Evolutionary conservation across 163 green algal genomes (phyloP).

Genomic region (Chlorella variabilis): DNA sequence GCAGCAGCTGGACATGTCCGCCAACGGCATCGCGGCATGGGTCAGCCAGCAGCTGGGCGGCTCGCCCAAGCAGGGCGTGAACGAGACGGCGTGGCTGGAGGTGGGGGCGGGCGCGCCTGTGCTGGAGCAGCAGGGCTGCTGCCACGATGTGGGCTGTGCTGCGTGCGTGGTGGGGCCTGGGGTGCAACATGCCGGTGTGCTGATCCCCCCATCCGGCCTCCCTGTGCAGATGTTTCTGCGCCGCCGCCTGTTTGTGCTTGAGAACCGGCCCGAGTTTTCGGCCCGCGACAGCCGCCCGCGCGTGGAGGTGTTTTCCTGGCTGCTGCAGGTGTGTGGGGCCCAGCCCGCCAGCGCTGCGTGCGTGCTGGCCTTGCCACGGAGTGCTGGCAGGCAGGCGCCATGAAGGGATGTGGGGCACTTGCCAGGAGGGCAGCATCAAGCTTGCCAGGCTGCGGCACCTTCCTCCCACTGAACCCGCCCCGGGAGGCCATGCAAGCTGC

Average conservation of each 20-base stretch:
- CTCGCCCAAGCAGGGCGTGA: background rate
- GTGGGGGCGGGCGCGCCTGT: background rate
- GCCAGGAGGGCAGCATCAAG: no score
- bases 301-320: background rate
- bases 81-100: conserved; percentile 16
- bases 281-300: background rate
- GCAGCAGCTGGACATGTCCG: background rate
- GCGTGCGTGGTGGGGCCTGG: background rate
- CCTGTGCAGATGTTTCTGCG: conserved; percentile 6
- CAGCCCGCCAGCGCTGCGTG: no score
- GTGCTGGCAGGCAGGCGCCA: no score
- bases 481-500: no score
- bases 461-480: no score
- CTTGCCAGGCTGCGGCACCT: no score
- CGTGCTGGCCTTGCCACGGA: no score
- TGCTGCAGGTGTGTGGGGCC: background rate
- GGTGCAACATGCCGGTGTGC: background rate
- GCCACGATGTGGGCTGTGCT: background rate
- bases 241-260: background rate
- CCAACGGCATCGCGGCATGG: conserved; percentile 22
- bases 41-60: background rate
- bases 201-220: no score
- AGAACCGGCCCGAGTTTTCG: background rate
- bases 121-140: background rate
- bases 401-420: no score